Base-by-base conservation (phyloP, 139 green algal genomes). In the Chlorella sp. region DNA sequence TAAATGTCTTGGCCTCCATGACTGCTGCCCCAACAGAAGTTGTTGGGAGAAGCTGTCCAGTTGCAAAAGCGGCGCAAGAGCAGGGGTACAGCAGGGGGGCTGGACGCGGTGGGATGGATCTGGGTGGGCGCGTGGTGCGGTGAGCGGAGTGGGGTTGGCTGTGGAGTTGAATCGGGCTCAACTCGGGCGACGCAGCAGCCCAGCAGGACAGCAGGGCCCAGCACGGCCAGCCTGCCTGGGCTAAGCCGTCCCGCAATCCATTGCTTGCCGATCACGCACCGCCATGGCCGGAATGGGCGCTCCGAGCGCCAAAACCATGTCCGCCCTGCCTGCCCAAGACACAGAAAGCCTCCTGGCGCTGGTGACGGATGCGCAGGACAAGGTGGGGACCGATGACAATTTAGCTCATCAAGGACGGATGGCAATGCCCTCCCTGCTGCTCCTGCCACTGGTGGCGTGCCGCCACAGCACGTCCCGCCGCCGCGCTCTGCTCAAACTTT, bases 1-100 rank as follows among this genome's bases (percentile, higher is more conserved):
- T 93, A 68, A 89, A 89, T 0, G 81, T 88, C 48, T 92, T 94
- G 68, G 82, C 39, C 5, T n/a, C 69, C 76, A 60, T 84, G 16
- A 39, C 22, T 61, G 83, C 68, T 24, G 68, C 3, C 12, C 53
- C 19, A 14, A 21, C 73, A 64, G 79, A 57, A 57, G 48, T 57
- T 9, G 48, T 9, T 57, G 48, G 48, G 48, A 57, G 48, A 5
- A 57, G 48, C 48, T 34, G 71, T 39, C 32, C 32, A 39, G 9
- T 57, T 16, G 48, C 48, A 9, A 57, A 57, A 16, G 48, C 48
- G 71, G 32, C 36, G 71, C 30, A 30, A 26, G 71, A 34, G 32
- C 71, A 39, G 32, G 71, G 71, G 71, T 78, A 30, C 48, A 19
- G 71, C 71, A 78, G 28, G 48, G 48, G 48, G 48, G 9, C 48